These are phyloP conservation scores for Rhizophagus prolifer DNA, from an alignment of 192 early-diverging fungal species.

Conservation along the genomic window DNA sequence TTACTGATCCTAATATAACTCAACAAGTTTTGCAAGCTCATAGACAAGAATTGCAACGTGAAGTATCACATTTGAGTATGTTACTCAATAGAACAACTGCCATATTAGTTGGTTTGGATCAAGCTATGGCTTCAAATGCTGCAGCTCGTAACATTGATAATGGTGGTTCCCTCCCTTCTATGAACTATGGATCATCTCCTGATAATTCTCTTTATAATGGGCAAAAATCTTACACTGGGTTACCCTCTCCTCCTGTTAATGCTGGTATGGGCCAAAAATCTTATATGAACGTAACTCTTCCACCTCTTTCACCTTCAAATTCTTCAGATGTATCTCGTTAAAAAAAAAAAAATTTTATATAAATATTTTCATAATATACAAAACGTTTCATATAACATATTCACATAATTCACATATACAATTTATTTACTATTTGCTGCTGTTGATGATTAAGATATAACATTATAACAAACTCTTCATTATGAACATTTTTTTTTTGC, in stretches of 20 bases:
- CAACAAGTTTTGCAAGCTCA: constrained; percentile 54
- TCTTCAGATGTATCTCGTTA: background rate
- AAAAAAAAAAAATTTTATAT: no score
- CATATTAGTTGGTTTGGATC: constrained; percentile 52
- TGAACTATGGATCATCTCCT: background rate
- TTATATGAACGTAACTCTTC: constrained; percentile 14
- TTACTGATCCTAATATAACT: constrained; percentile 31
- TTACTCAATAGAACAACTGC: constrained; percentile 53
- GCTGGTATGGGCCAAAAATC: background rate
- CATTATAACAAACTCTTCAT: no score
- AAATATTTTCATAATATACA: no score
- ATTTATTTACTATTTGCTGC: background rate
- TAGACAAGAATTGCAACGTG: constrained; percentile 53
- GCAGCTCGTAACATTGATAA: background rate
- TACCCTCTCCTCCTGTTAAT: constrained; percentile 1
- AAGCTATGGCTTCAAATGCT: constrained; percentile 44
- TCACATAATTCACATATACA: no score
- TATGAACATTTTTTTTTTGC: no score
- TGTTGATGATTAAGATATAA: background rate
- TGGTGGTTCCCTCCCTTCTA: background rate
- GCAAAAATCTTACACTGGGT: background rate
- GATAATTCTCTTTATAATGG: background rate
- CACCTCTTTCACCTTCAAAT: background rate
- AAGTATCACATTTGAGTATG: constrained; percentile 53
- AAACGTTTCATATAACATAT: no score